phyloP scores from a whole-genome alignment of 176 grass and related monocot species.

The Areca catechu region DNA sequence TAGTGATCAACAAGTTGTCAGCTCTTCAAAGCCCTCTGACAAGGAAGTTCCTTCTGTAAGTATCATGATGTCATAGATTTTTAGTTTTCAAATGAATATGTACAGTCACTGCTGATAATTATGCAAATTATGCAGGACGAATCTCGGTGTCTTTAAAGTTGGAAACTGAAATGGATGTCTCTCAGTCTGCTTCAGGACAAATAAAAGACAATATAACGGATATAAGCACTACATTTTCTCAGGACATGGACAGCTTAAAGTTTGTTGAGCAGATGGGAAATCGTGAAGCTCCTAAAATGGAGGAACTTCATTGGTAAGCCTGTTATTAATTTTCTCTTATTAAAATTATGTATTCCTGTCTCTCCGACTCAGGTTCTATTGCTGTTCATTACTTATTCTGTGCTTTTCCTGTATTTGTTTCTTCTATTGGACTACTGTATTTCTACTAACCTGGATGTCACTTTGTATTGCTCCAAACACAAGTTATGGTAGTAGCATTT shows the following conservation, averaged over 20 bases:
- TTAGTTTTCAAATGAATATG: conserved; percentile 8
- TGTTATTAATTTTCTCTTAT: no score
- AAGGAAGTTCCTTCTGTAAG: neutral
- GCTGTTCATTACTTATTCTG: conserved; percentile 9
- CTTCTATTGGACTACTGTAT: no score
- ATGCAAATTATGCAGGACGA: conserved; percentile 26
- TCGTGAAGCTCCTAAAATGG: conserved; percentile 17
- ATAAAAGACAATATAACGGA: conserved; percentile 11
- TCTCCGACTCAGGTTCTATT: no score
- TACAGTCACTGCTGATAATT: conserved; percentile 9
- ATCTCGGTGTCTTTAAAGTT: conserved; percentile 18
- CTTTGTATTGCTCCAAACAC: neutral
- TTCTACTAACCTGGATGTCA: neutral
- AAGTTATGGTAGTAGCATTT: no score
- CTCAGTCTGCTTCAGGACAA: conserved; percentile 16
- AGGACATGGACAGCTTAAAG: conserved; percentile 19
- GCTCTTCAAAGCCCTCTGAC: neutral
- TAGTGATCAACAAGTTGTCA: neutral
- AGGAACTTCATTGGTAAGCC: conserved; percentile 29
- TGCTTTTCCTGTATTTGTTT: neutral
- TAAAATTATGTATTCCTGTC: no score
- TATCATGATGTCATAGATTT: neutral
- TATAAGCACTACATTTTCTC: conserved; percentile 13
- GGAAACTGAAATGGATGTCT: conserved; percentile 21
- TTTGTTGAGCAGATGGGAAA: conserved; percentile 23